Percentiles rank a stretch among this genome's conserved stretches.
These are phyloP conservation scores for Balamuthia mandrillaris DNA, from an alignment of 208 protist species.

Conservation along the genomic window DNA sequence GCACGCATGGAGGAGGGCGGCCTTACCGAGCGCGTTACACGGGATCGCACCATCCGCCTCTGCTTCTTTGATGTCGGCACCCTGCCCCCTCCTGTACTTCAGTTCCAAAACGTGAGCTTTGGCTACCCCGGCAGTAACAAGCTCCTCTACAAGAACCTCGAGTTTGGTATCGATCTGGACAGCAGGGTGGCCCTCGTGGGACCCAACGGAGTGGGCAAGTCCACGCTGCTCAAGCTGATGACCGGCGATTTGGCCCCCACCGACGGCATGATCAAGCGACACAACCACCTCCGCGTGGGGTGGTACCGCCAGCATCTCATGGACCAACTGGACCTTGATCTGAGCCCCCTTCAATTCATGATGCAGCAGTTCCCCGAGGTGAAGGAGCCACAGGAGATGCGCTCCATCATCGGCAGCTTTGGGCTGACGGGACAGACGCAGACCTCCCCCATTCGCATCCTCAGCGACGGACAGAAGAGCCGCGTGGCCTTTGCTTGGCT, in stretches of 20 bases:
- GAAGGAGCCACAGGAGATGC: constrained; percentile 79
- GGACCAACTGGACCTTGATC: constrained; percentile 87
- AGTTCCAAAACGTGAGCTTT: constrained; percentile 77
- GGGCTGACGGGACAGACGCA: constrained; percentile 83
- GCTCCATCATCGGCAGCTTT: constrained; percentile 82
- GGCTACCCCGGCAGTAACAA: constrained; percentile 48
- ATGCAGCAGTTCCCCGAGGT: constrained; percentile 79
- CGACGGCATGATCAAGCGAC: constrained; percentile 55
- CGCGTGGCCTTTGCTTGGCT: constrained; percentile 91
- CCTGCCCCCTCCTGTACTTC: constrained; percentile 86
- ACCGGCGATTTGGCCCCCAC: constrained; percentile 54
- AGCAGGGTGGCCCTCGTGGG: constrained; percentile 70
- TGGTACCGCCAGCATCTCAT: constrained; percentile 92
- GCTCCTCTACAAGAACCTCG: constrained; percentile 64
- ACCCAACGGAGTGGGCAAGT: constrained; percentile 73
- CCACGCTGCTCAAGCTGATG: constrained; percentile 73
- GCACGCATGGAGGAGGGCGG: constrained; percentile 77
- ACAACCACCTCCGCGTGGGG: constrained; percentile 70
- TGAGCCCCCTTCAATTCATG: constrained; percentile 91
- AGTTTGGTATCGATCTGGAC: constrained; percentile 70
- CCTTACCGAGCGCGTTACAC: constrained; percentile 84
- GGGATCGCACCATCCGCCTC: constrained; percentile 64
- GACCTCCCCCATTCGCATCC: constrained; percentile 84
- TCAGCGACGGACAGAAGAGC: constrained; percentile 91
- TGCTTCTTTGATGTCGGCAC: constrained; percentile 52